phyloP scores from a whole-genome alignment of 2,329 filamentous ascomycete genomes.

The Aspergillus luchuensis region DNA sequence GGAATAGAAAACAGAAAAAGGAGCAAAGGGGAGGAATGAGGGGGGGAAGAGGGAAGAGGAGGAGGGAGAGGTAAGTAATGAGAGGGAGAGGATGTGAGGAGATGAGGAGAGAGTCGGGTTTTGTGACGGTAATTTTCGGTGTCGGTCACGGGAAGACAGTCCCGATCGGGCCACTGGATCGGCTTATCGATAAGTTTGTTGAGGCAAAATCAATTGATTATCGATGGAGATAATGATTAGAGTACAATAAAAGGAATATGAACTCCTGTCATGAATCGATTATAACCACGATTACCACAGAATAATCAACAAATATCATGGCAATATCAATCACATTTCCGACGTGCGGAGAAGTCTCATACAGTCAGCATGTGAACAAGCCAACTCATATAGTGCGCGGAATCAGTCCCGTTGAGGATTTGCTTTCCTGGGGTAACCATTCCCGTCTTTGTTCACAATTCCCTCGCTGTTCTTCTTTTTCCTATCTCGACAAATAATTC shows the following conservation, averaged over 20 bases:
- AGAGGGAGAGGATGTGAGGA: conserved; percentile 11
- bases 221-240: neutral
- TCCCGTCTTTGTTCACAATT: conserved; percentile 7
- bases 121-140: conserved; percentile 5
- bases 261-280: neutral
- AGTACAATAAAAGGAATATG: neutral
- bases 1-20: conserved; percentile 3
- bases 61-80: conserved; percentile 1
- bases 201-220: neutral
- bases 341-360: neutral
- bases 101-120: conserved; percentile 11
- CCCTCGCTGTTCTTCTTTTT: conserved; percentile 1
- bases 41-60: conserved; percentile 10
- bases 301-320: too few relatives aligned
- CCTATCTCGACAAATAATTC: conserved; percentile 21
- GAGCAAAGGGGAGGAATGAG: conserved; percentile 1
- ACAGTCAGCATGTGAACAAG: neutral
- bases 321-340: too few relatives aligned
- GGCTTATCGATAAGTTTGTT: conserved; percentile 1
- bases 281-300: too few relatives aligned
- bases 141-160: neutral
- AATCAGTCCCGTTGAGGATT: conserved; percentile 13
- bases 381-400: neutral
- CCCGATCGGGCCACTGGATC: neutral
- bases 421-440: conserved; percentile 20